phyloP scores from a whole-genome alignment of 805 yeast species.

The Candida khao-thaluensis region DNA sequence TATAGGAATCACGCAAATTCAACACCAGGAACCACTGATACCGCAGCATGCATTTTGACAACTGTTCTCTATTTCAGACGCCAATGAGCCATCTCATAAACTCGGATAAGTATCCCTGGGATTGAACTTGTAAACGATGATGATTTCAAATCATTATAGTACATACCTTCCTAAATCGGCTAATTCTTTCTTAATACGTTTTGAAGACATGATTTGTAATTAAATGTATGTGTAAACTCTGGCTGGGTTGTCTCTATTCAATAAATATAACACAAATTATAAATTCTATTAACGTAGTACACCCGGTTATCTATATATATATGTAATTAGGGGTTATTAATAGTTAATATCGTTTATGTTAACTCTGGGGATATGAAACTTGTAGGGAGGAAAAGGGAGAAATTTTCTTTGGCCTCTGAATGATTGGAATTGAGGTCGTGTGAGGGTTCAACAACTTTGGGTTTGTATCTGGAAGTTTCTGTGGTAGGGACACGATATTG shows the following conservation, averaged over 20 bases:
- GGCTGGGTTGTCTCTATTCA: background rate
- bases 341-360: slow-evolving; percentile 1
- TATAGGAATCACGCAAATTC: no score
- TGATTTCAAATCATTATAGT: no score
- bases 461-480: slow-evolving; percentile 4
- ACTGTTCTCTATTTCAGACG: no score
- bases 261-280: slow-evolving; percentile 4
- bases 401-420: slow-evolving; percentile 8
- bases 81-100: no score
- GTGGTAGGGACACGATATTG: slow-evolving; percentile 2
- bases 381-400: slow-evolving; percentile 9
- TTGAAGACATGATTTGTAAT: slow-evolving; percentile 65
- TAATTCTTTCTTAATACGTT: slow-evolving; percentile 94
- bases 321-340: slow-evolving; percentile 4
- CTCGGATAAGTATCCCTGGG: no score
- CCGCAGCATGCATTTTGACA: no score
- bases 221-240: slow-evolving; percentile 5
- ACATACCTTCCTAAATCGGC: slow-evolving; percentile 92
- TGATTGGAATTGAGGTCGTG: slow-evolving; percentile 5
- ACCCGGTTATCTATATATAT: slow-evolving; percentile 4
- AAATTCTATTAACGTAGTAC: background rate
- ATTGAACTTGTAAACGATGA: no score
- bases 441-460: slow-evolving; percentile 9
- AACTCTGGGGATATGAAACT: slow-evolving; percentile 5
- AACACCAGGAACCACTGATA: no score